Percentiles rank a stretch among this genome's conserved stretches.
phyloP scores from a whole-genome alignment of 768 basidiomycete genomes.

The Leccinum subgranulosum region DNA sequence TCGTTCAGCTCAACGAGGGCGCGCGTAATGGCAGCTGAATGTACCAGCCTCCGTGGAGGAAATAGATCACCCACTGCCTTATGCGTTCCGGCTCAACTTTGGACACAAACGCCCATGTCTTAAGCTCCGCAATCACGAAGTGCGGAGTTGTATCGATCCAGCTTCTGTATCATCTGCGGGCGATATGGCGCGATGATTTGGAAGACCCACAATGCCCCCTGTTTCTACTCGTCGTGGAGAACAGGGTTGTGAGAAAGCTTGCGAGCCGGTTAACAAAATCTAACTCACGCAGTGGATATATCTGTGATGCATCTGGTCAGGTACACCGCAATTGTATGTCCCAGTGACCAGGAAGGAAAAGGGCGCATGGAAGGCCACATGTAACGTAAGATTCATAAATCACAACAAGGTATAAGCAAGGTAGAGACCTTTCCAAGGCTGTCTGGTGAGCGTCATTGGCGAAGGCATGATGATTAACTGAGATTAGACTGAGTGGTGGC shows the following conservation, averaged over 20 bases:
- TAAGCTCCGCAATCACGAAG: conserved; percentile 31
- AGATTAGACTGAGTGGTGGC: too few species aligned
- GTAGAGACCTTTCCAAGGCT: conserved; percentile 51
- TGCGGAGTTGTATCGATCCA: conserved; percentile 34
- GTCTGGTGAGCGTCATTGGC: conserved; percentile 18
- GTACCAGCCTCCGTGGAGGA: conserved; percentile 65
- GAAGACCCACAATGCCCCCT: conserved; percentile 2
- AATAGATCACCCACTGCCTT: conserved; percentile 54
- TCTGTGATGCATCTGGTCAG: conserved; percentile 27
- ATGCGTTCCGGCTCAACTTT: conserved; percentile 37
- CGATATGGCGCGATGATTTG: conserved; percentile 11
- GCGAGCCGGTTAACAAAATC: neutral
- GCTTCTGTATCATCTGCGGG: conserved; percentile 12
- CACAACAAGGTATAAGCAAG: conserved; percentile 39
- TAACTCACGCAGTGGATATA: conserved; percentile 20
- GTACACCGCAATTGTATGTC: conserved; percentile 37
- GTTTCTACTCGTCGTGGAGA: conserved; percentile 6
- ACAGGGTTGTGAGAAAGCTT: neutral
- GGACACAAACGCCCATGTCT: conserved; percentile 28
- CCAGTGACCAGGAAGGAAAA: conserved; percentile 44
- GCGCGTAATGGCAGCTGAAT: conserved; percentile 38
- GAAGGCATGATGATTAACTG: conserved; percentile 6
- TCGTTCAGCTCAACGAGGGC: conserved; percentile 46
- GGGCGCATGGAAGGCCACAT: conserved; percentile 38
- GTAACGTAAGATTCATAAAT: conserved; percentile 44